A percentile compares a stretch with the other conserved stretches of the same genome.
Evolutionary conservation across 1,284 basidiomycete species (phyloP).

Genomic region (Tilletia setariae): DNA sequence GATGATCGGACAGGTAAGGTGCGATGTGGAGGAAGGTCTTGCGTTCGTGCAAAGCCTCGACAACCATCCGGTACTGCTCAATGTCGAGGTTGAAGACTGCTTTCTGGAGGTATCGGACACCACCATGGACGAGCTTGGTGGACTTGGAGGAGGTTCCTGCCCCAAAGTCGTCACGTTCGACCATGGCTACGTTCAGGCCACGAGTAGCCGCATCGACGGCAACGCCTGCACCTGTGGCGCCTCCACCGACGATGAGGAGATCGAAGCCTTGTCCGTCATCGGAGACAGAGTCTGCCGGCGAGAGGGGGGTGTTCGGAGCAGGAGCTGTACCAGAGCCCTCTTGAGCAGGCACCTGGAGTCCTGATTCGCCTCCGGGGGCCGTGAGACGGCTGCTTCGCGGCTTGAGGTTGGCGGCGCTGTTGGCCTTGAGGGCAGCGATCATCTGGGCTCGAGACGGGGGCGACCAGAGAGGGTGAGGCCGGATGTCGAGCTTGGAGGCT

Average conservation of each 20-base stretch:
- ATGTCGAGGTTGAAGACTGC: conserved; percentile 94
- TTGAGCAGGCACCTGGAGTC: not conserved
- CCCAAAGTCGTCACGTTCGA: conserved; percentile 89
- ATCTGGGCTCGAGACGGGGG: conserved; percentile 52
- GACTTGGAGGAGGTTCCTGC: conserved; percentile 90
- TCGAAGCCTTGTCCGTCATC: conserved; percentile 57
- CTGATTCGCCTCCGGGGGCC: not conserved
- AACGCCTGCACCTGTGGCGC: conserved; percentile 89
- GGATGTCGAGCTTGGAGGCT: conserved; percentile 2
- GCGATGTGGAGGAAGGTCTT: conserved; percentile 92
- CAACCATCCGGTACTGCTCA: conserved; percentile 79
- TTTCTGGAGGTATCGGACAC: conserved; percentile 94
- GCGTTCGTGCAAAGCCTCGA: conserved; percentile 87
- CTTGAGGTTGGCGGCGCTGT: conserved; percentile 24
- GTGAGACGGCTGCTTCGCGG: conserved; percentile 8
- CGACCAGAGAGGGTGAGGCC: conserved; percentile 43
- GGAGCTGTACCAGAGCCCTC: not conserved
- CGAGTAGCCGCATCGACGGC: conserved; percentile 89
- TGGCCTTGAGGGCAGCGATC: conserved; percentile 50
- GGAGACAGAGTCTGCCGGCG: not conserved
- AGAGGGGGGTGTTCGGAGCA: conserved; percentile 7
- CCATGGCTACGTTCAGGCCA: conserved; percentile 85
- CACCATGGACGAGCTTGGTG: conserved; percentile 96
- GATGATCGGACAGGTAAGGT: conserved; percentile 84
- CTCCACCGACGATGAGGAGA: conserved; percentile 79